A percentile compares a stretch with the other conserved stretches of the same genome.
Evolutionary conservation across 441 rosid species (phyloP).

Genomic region (Croton laevigatus): DNA sequence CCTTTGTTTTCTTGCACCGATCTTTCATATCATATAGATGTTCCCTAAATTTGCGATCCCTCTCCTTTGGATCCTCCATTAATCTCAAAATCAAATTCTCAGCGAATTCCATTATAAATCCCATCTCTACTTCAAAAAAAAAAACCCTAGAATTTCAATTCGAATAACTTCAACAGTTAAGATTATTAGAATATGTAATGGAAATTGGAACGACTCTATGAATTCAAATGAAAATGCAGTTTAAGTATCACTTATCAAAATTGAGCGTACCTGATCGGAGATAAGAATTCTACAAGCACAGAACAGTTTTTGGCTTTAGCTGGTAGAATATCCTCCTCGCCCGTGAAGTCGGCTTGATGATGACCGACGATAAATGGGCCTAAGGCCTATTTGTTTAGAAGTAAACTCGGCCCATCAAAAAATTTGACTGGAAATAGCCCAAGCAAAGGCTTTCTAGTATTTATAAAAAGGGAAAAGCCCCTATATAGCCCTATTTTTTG

Average conservation of each 20-base stretch:
- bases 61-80: slow-evolving; percentile 94
- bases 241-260: not conserved
- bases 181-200: not conserved
- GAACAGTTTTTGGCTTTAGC: not conserved
- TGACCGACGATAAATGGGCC: not conserved
- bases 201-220: not conserved
- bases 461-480: too few relatives aligned
- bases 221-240: not conserved
- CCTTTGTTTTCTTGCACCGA: slow-evolving; percentile 76
- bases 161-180: not conserved
- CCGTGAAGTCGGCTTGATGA: not conserved
- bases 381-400: too few relatives aligned
- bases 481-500: too few relatives aligned
- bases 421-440: not conserved
- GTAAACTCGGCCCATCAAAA: not conserved
- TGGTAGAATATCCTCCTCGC: too few relatives aligned
- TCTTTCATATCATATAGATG: slow-evolving; percentile 63
- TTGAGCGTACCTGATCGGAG: not conserved
- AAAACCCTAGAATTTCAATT: slow-evolving; percentile 12
- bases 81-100: slow-evolving; percentile 74
- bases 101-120: slow-evolving; percentile 87
- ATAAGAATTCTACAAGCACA: not conserved
- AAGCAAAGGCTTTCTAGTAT: not conserved
- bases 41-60: slow-evolving; percentile 79
- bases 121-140: slow-evolving; percentile 37